Evolutionary conservation across 352 stramenopile genomes (phyloP), one percentile per base, ranked within the genome.

Genomic region (Phytophthora sansomeana): DNA sequence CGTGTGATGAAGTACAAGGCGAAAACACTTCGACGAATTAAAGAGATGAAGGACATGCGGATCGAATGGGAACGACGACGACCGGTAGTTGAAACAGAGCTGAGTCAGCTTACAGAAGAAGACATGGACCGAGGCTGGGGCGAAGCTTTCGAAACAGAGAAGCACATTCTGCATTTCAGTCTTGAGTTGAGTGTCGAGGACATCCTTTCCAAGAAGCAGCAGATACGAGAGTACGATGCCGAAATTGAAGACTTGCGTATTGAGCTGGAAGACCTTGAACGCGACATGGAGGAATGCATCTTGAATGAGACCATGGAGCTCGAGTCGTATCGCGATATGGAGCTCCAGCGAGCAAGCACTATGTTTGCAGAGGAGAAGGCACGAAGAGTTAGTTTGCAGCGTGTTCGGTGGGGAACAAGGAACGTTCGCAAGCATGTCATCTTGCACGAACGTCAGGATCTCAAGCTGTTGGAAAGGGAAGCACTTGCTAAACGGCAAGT

Each of bases 31-130:
- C 73, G 81, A 6, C 81, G 85, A 7, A 83, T 92, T 41, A 86
- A 89, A 39, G 85, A 95, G 63, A 65, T 95, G 21, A 92, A 92
- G 52, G 75, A 78, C 2, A 92, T 92, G 78, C 80, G 78, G 10
- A 72, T 93, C 48, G 82, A 93, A n/a, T 95, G 87, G 84, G 85
- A 95, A 58, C 74, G 83, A 16, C 80, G 85, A 7, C 84, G 91
- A 42, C 84, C 86, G 0, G 72, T 89, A 0, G 78, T 95, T 1
- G 83, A 90, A n/a, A 88, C 90, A 24, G 86, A 95, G 36, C 58
- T 93, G 24, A 75, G 60, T 4, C 51, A 77, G 13, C 62, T 93
- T 50, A 95, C 81, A 0, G 69, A 85, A 38, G 77, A 95, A 65
- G 86, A 93, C 48, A 52, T 92, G 14, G 84, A 91, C 19, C 75